These are phyloP conservation scores for Trichosanthes truncata DNA, from an alignment of 306 rosid species.

Conservation along the genomic window DNA sequence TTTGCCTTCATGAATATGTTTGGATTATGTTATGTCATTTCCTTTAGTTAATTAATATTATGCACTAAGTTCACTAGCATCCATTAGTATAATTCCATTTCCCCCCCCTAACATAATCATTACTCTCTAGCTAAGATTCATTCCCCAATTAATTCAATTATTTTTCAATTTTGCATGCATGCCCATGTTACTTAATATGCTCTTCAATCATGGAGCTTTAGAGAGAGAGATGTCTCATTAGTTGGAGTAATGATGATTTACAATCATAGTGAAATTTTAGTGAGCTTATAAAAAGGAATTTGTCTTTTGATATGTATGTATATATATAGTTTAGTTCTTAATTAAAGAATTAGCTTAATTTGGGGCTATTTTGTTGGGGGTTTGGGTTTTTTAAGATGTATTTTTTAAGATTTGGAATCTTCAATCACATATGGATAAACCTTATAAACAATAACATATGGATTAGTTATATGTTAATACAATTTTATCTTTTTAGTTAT, in stretches of 20 bases:
- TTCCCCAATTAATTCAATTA: not conserved
- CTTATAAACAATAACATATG: not conserved
- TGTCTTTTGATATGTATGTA: not conserved
- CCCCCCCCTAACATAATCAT: not conserved
- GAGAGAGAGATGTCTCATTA: not conserved
- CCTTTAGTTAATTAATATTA: not conserved
- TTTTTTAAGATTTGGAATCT: not conserved
- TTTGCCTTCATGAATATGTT: not conserved
- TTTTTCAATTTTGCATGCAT: constrained; percentile 1
- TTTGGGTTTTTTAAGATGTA: too few species aligned
- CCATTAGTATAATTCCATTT: not conserved
- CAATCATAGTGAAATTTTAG: constrained; percentile 1
- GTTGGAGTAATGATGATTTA: constrained; percentile 11
- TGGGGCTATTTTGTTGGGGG: not conserved
- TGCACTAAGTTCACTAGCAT: not conserved
- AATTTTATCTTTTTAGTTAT: too few species aligned
- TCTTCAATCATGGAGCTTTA: not conserved
- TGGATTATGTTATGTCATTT: not conserved
- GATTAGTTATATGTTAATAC: not conserved
- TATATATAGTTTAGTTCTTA: not conserved
- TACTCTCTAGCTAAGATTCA: not conserved
- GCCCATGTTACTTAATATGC: constrained; percentile 10
- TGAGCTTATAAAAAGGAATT: not conserved
- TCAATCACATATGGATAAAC: not conserved
- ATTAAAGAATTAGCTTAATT: not conserved